Evolutionary conservation across 352 stramenopile species (phyloP), one percentile per base, ranked within the genome.

Genomic region (Elongisporangium undulatum): DNA sequence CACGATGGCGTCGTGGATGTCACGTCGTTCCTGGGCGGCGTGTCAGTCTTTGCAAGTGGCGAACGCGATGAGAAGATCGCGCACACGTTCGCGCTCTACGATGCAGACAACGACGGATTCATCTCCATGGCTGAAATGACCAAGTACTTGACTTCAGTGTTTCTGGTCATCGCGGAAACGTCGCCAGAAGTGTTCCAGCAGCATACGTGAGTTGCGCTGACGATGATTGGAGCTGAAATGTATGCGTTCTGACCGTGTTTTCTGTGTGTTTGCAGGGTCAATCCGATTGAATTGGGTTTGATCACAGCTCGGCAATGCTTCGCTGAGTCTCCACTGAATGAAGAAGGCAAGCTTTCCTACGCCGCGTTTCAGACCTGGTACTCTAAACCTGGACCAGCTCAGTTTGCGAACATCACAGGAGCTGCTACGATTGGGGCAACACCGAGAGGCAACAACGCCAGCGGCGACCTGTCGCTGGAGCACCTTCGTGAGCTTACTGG

Each of bases 101-200:
- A 97, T 26, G 66, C 68, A 52, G 87, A 96, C 64, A 75, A 73
- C 38, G 87, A 96, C 63, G 88, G 85, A 7, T 90, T 82, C 69
- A 94, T 97, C 58, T 82, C 79, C 29, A 75, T 84, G 39, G 68
- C 80, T 59, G 87, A 96, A 64, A 96, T 97, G 87, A 84, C 74
- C 12, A 94, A 86, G 55, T 96, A 96, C 65, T 71, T 96, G 51
- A 90, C 85, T 17, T 79, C 80, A 2, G 82, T 96, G 5, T 96
- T 94, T 55, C 65, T 82, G n/a, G 82, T 95, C 12, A 88, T 96
- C 41, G 75, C 74, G 26, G 71, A 85, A 48, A 78, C 77, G 15
- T 81, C 79, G 2, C 82, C 84, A 0, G 74, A 89, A 57, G 74
- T 91, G 5, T 94, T 94, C 56, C 65, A 85, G 38, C 68, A 85